Conservation (phyloP, 306 rosid species). For the Gastrolobium bilobum region DNA sequence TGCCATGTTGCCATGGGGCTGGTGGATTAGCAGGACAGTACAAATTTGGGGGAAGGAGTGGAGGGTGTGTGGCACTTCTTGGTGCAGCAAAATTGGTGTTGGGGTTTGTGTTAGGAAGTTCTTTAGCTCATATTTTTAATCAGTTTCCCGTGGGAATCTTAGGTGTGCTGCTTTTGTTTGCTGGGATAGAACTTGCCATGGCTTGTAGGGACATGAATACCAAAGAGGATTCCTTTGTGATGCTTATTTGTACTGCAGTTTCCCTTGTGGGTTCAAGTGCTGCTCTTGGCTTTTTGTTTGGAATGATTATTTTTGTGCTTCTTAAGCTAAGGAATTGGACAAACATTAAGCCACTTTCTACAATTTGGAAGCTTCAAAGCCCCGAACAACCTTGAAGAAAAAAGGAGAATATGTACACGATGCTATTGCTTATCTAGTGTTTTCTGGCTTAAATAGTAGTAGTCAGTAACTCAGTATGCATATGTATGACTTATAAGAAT, state of each 20-base stretch:
- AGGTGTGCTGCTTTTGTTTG: constrained; percentile 75
- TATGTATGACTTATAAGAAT: neutral
- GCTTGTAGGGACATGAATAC: constrained; percentile 76
- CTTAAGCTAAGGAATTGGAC: constrained; percentile 60
- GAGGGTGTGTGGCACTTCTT: constrained; percentile 81
- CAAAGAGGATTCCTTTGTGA: constrained; percentile 68
- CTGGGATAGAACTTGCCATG: constrained; percentile 84
- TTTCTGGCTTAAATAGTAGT: neutral
- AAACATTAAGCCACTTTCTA: constrained; percentile 21
- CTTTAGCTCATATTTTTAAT: constrained; percentile 61
- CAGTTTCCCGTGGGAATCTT: constrained; percentile 74
- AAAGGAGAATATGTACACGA: neutral
- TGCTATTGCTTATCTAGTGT: neutral
- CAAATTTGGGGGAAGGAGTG: constrained; percentile 88
- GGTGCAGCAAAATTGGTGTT: constrained; percentile 68
- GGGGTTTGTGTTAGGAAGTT: constrained; percentile 73
- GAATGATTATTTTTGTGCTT: constrained; percentile 53
- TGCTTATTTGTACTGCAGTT: constrained; percentile 68
- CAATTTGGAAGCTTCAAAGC: constrained; percentile 45
- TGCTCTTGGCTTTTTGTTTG: constrained; percentile 71
- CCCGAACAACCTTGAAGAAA: constrained; percentile 12
- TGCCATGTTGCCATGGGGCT: constrained; percentile 86
- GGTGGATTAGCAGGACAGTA: constrained; percentile 92
- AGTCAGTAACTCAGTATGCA: too few relatives aligned
- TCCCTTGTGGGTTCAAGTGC: constrained; percentile 77